phyloP scores from a whole-genome alignment of 768 basidiomycete genomes.

The Sistotremastrum niveocremeum region DNA sequence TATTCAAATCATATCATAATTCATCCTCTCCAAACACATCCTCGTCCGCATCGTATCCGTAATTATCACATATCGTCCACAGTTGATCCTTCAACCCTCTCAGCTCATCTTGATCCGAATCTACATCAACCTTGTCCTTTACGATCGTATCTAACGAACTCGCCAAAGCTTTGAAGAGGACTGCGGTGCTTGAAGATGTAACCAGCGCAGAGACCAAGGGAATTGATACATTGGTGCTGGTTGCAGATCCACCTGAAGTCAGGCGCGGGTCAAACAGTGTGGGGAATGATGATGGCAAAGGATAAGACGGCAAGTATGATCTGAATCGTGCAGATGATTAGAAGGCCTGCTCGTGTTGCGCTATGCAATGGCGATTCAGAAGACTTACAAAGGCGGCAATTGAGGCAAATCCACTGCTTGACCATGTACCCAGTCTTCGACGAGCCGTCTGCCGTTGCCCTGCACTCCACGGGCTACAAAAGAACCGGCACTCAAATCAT shows the following conservation, averaged over 20 bases:
- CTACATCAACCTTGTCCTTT: conserved; percentile 24
- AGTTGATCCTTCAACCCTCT: conserved; percentile 41
- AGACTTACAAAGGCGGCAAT: conserved; percentile 24
- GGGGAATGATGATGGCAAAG: conserved; percentile 50
- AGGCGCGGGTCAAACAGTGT: conserved; percentile 20
- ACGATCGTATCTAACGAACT: conserved; percentile 31
- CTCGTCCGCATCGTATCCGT: conserved; percentile 18
- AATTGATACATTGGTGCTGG: conserved; percentile 9
- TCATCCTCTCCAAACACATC: conserved; percentile 10
- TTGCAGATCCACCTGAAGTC: conserved; percentile 7
- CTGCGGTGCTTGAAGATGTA: conserved; percentile 25
- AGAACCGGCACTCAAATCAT: neutral
- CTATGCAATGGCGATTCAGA: neutral
- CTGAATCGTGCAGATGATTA: conserved; percentile 18
- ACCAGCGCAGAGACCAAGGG: conserved; percentile 30
- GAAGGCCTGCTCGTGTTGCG: conserved; percentile 1
- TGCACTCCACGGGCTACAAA: conserved; percentile 11
- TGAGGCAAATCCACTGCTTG: conserved; percentile 7
- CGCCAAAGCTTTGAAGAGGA: conserved; percentile 39
- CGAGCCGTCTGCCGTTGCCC: conserved; percentile 28
- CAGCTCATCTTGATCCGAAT: conserved; percentile 42
- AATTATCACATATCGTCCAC: conserved; percentile 44
- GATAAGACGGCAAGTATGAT: conserved; percentile 36
- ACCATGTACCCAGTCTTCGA: conserved; percentile 16
- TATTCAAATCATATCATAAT: too few relatives aligned